Percentiles rank a stretch among this genome's conserved stretches.
Evolutionary conservation across 169 alveolate genomes (phyloP).

Genomic region (Cyclospora cayetanensis): DNA sequence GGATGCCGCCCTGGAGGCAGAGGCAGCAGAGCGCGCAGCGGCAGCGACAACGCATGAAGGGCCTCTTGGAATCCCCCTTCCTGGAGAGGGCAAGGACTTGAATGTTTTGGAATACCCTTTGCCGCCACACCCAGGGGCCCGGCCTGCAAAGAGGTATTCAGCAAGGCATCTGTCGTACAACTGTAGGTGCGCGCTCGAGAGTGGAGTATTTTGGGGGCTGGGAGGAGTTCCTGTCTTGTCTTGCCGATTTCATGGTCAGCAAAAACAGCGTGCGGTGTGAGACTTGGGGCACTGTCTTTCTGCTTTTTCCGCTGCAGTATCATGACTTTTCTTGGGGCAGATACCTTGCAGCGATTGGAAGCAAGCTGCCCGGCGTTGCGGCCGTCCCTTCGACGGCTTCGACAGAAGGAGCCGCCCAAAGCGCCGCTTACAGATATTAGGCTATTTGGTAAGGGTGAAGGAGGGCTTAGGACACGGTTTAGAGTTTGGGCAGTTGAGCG

Average conservation of each 20-base stretch:
- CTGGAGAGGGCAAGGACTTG: not conserved
- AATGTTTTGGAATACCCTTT: not conserved
- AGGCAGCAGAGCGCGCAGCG: slow-evolving; percentile 44
- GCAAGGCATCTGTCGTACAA: not conserved
- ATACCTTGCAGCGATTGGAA: not conserved
- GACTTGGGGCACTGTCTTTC: too few species aligned
- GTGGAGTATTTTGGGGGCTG: not conserved
- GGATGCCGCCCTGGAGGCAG: not conserved
- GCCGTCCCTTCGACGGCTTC: not conserved
- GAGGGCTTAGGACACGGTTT: slow-evolving; percentile 13
- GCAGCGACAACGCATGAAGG: slow-evolving; percentile 8
- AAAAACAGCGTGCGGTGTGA: too few species aligned
- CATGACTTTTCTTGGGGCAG: not conserved
- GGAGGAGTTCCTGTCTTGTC: too few species aligned
- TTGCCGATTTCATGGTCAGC: too few species aligned
- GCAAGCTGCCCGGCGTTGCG: slow-evolving; percentile 10
- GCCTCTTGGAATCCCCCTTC: not conserved
- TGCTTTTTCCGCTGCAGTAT: not conserved
- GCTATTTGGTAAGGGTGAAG: not conserved
- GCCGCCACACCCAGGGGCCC: not conserved
- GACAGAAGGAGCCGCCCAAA: not conserved
- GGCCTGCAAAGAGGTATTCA: not conserved
- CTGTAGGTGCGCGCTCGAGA: not conserved
- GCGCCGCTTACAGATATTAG: slow-evolving; percentile 12
- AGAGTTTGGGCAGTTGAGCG: not conserved